Conservation (phyloP, 2,329 filamentous ascomycete species). For the Colletotrichum spaethianum region DNA sequence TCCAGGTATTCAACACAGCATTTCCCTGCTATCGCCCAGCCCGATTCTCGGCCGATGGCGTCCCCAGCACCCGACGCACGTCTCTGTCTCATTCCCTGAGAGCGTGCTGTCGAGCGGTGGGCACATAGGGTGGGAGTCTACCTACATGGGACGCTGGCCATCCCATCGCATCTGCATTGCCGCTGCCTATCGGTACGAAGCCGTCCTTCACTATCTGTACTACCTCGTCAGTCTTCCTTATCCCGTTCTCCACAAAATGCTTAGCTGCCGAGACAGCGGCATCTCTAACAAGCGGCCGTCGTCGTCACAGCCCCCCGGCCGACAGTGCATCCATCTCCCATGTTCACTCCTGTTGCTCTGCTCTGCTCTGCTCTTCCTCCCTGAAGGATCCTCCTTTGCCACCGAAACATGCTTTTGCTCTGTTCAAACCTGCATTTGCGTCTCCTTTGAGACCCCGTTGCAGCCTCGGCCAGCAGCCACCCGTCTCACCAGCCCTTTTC, state of each 20-base stretch:
- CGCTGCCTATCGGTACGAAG: not conserved
- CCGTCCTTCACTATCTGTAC: too few species aligned
- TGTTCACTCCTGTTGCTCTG: not conserved
- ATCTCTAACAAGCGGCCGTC: slow-evolving; percentile 5
- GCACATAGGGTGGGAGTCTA: not conserved
- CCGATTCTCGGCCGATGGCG: slow-evolving; percentile 28
- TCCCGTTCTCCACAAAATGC: not conserved
- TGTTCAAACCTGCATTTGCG: slow-evolving; percentile 30
- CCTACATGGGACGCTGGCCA: not conserved
- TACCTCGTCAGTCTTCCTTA: slow-evolving; percentile 1
- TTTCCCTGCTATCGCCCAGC: slow-evolving; percentile 8
- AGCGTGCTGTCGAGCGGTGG: not conserved
- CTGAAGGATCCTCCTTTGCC: not conserved
- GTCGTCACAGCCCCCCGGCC: slow-evolving; percentile 8
- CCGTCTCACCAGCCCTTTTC: slow-evolving; percentile 29
- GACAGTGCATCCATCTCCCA: slow-evolving; percentile 15
- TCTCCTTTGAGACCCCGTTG: slow-evolving; percentile 29
- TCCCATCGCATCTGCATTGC: not conserved
- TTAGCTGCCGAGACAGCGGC: slow-evolving; percentile 17
- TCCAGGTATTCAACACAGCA: not conserved
- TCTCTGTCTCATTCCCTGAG: not conserved
- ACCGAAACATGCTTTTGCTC: not conserved
- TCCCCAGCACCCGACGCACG: slow-evolving; percentile 24
- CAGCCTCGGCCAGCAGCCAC: slow-evolving; percentile 31
- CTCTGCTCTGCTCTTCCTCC: too few species aligned